Base-by-base conservation (phyloP, 768 basidiomycete species). In the Lactarius tabidus region DNA sequence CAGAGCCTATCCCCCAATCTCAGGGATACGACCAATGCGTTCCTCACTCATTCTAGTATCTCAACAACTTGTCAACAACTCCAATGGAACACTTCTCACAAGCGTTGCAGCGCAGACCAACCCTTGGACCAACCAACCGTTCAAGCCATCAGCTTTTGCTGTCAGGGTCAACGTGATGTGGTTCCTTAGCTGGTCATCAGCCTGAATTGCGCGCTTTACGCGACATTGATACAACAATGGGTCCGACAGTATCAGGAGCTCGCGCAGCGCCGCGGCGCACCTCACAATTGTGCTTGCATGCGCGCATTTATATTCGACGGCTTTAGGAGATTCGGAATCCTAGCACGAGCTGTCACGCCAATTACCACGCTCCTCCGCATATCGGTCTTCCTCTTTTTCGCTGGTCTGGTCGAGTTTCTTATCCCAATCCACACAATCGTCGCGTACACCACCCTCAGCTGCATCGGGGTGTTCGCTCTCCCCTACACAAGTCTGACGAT, bases 351-450 rank as follows among this genome's bases (percentile, higher is more conserved):
- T 28, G 14, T 56, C 26, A 29, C 51, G 18, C 17, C 26, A 6
- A 39, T 45, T 26, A 38, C 36, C 36, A 35, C 31, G 1, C 41
- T 58, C 23, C 31, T 67, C 2, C 63, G 60, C 18, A 12, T 65
- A 41, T 59, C 58, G 26, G 14, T 65, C 15, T 57, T 56, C 58
- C 48, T 67, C 39, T 67, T 60, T 29, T 36, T 60, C 26, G 41
- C 23, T 0, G 66, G 66, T 36, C 66, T 67, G 43, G 10, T 65
- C 29, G 63, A 67, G 43, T 67, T 67, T 45, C 66, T 67, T 41
- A 12, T 60, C n/a, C 41, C 43, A 3, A 43, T 65, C 43, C 39
- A 60, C 58, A 58, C 20, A n/a, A 60, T 53, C 17, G 53, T 67
- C 36, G 66, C 66, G 1, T 55, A 59, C 53, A 56, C 33, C 54